phyloP scores from a whole-genome alignment of 495 filamentous ascomycete genomes.

The Viridothelium virens region DNA sequence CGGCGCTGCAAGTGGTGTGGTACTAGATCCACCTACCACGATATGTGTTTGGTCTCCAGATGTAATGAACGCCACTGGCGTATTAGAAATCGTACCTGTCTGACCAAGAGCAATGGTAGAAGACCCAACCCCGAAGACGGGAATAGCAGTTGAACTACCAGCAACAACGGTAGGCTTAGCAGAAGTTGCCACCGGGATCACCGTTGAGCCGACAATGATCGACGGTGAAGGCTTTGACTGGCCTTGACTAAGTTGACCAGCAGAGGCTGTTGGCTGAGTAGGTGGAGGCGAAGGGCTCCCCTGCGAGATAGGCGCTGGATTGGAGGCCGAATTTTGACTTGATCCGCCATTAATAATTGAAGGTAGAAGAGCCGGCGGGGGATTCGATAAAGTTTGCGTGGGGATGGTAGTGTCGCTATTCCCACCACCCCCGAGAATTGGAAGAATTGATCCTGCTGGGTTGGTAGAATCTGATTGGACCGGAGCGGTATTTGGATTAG shows the following conservation, averaged over 20 bases:
- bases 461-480: too few relatives aligned
- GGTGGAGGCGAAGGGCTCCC: conserved; percentile 1
- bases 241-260: neutral
- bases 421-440: neutral
- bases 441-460: neutral
- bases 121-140: neutral
- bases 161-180: neutral
- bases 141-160: neutral
- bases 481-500: neutral
- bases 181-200: neutral
- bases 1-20: neutral
- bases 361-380: neutral
- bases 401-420: neutral
- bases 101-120: conserved; percentile 9
- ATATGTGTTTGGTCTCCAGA: neutral
- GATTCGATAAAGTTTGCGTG: neutral
- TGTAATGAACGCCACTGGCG: conserved; percentile 2
- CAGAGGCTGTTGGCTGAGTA: neutral
- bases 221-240: neutral
- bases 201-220: neutral
- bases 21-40: neutral
- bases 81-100: neutral
- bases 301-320: neutral
- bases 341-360: neutral
- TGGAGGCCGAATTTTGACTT: neutral